Conservation (phyloP, 495 filamentous ascomycete genomes). For the Penicillium mononematosum region DNA sequence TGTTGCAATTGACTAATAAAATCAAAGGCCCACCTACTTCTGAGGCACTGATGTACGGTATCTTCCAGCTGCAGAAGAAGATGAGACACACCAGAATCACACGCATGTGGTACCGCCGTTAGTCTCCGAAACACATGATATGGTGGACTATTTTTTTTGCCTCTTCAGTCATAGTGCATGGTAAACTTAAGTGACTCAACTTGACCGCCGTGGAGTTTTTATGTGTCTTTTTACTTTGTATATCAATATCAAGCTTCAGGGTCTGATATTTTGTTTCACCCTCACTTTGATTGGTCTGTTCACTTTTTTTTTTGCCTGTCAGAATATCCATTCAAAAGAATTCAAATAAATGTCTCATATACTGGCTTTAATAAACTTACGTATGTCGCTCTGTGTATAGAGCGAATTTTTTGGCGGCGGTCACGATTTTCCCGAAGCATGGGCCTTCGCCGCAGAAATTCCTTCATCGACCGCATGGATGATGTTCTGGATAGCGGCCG, state of each 20-base stretch:
- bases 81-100: slow-evolving; percentile 73
- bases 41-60: slow-evolving; percentile 92
- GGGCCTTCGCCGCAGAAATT: no score
- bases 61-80: slow-evolving; percentile 92
- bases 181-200: slow-evolving; percentile 21
- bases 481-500: no score
- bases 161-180: slow-evolving; percentile 20
- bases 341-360: slow-evolving; percentile 1
- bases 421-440: no score
- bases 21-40: slow-evolving; percentile 69
- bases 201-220: slow-evolving; percentile 22
- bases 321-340: slow-evolving; percentile 13
- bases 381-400: not conserved
- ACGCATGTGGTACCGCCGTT: slow-evolving; percentile 53
- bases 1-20: slow-evolving; percentile 23
- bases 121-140: slow-evolving; percentile 12
- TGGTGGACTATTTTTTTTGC: slow-evolving; percentile 12
- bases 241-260: slow-evolving; percentile 24
- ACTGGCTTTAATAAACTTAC: not conserved
- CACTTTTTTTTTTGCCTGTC: slow-evolving; percentile 6
- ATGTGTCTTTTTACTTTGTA: slow-evolving; percentile 28
- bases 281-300: slow-evolving; percentile 5
- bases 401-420: not conserved
- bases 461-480: no score
- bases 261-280: slow-evolving; percentile 13